These are phyloP conservation scores for Phylloboletellus chloephorus DNA, from an alignment of 1,284 basidiomycete species.

Conservation along the genomic window DNA sequence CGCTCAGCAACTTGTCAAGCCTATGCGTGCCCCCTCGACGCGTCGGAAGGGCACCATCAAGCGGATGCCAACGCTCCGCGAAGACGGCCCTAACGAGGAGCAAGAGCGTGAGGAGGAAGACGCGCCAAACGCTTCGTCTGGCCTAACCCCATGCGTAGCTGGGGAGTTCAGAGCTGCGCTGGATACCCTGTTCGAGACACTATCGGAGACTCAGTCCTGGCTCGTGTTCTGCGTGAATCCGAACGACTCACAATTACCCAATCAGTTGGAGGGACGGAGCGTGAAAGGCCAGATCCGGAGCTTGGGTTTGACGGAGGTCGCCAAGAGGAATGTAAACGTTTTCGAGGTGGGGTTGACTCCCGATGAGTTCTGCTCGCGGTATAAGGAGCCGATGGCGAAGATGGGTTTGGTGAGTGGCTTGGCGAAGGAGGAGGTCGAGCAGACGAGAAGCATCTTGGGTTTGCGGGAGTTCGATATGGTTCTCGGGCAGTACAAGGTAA, in stretches of 20 bases:
- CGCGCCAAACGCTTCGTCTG: slow-evolving; percentile 28
- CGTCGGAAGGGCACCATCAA: slow-evolving; percentile 70
- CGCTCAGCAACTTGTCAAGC: slow-evolving; percentile 88
- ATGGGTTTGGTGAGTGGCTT: slow-evolving; percentile 47
- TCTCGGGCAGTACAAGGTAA: slow-evolving; percentile 72
- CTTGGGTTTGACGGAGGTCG: slow-evolving; percentile 76
- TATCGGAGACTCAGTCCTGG: slow-evolving; percentile 91
- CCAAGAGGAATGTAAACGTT: slow-evolving; percentile 58
- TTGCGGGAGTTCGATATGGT: slow-evolving; percentile 74
- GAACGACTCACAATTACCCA: slow-evolving; percentile 91
- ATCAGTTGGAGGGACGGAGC: slow-evolving; percentile 87
- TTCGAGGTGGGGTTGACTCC: slow-evolving; percentile 86
- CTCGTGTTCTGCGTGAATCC: slow-evolving; percentile 90
- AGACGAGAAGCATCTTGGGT: slow-evolving; percentile 58
- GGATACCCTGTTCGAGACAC: slow-evolving; percentile 81
- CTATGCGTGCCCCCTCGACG: slow-evolving; percentile 88
- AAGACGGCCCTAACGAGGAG: slow-evolving; percentile 44
- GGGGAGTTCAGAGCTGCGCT: slow-evolving; percentile 85
- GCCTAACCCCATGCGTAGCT: slow-evolving; percentile 65
- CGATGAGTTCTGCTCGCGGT: slow-evolving; percentile 84
- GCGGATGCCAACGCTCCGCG: slow-evolving; percentile 55
- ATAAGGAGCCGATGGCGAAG: slow-evolving; percentile 54
- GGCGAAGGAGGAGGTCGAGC: slow-evolving; percentile 50
- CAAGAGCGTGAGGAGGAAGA: slow-evolving; percentile 54
- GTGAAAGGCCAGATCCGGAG: slow-evolving; percentile 91